Evolutionary conservation across 805 yeast genomes (phyloP), one percentile per base, ranked within the genome.

Genomic region (Lachancea nothofagi): DNA sequence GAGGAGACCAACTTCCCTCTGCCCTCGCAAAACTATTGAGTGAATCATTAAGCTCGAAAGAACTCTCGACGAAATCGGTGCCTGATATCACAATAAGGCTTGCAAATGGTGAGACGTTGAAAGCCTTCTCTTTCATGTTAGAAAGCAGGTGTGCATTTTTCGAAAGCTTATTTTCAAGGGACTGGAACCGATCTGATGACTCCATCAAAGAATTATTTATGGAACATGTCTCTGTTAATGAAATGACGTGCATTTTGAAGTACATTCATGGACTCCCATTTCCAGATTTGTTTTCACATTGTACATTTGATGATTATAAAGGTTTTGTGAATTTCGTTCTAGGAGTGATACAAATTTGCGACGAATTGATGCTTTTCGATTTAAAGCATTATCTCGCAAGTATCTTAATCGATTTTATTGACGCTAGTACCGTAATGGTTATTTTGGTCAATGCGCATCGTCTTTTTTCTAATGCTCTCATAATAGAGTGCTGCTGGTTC

Each of bases 401-500:
- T 26, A 71, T 71, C 29, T 59, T 83, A 14, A 72, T 75, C 41
- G 80, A 75, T 44, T 73, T 74, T 31, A 71, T 81, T 14, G 60
- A 57, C 17, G 61, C 77, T 8, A 83, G 81, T 14, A 83, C 83
- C 50, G 85, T 81, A 1, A 61, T 76, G 9, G 42, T 70, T 0
- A 53, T 87, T 10, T 52, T 84, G 10, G 61, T 70, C 9, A 78
- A 78, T 50, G 71, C 94, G 0, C 70, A 70, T 33, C 50, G 62
- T 14, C 62, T 71, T 33, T 59, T 70, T 15, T 83, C 87, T 5
- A 55, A 61, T 9, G 74, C 79, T 47, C 57, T 88, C 26, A 67
- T 77, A 44, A 67, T 70, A 36, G 72, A 75, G 39, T 76, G 95
- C 53, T 63, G 80, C 19, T 79, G 86, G 80, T 83, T 74, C 48